Evolutionary conservation across 352 stramenopile genomes (phyloP), one percentile per base, ranked within the genome.

Genomic region (Pythium phragmiticola): DNA sequence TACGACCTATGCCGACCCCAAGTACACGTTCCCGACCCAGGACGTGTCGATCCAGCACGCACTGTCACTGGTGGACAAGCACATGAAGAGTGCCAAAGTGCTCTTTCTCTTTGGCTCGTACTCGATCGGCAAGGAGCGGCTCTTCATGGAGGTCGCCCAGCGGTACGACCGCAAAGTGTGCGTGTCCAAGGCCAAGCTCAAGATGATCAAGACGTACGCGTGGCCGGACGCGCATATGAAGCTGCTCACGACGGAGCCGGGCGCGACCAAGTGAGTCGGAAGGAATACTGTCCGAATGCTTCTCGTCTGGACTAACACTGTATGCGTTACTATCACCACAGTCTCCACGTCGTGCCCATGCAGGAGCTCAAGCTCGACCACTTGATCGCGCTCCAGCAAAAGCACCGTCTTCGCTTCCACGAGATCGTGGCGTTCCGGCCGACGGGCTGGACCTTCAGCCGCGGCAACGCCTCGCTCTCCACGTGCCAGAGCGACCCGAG

Each of bases 71-170:
- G 70, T 95, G 42, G 69, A 81, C n/a, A 75, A 79, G 33, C 75
- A 86, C 60, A 49, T 69, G 19, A 68, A 73, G 2, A 75, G 82
- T 30, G 70, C 92, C n/a, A 89, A 88, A 55, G 72, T 87, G 19
- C 75, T 99, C 0, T 97, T 97, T 63, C 74, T 98, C 13, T 98
- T 99, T 77, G 96, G 96, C 28, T 96, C 94, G 23, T 99, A 99
- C 61, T 98, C 93, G 8, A 98, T 99, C 60, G 96, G 96, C 17
- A 99, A 99, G 66, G 96, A 99, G 68, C 83, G 87, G 19, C 85
- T 99, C n/a, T 98, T 98, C 58, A 89, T 98, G 70, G 90, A 97
- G 49, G 85, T 98, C 3, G 92, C 94, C n/a, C 65, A 88, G 57
- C 78, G 78, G 39, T 83, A 80, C 49, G 47, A 79, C 53, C 78